These are phyloP conservation scores for Actinidia polygama DNA, from an alignment of 179 eudicot species.

Conservation along the genomic window DNA sequence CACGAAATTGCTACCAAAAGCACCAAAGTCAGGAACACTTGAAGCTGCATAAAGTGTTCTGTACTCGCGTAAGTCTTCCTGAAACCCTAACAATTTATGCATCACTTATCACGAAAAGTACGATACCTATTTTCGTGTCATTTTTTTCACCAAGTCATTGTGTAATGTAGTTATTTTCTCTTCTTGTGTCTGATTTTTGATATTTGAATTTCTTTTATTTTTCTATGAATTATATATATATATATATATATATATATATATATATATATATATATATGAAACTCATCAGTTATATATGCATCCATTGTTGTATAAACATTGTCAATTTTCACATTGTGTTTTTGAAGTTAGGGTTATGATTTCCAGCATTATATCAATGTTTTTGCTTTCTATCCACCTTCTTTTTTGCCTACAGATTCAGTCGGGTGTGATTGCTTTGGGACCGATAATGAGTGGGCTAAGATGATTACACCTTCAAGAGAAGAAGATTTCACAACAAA, in stretches of 20 bases:
- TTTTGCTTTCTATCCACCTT: neutral
- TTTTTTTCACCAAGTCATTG: too few species aligned
- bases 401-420: neutral
- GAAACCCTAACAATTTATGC: neutral
- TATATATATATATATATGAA: too few species aligned
- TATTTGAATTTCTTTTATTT: neutral
- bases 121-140: too few species aligned
- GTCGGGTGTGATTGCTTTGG: neutral
- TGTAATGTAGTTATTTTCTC: neutral
- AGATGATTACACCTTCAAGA: conserved; percentile 55
- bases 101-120: too few species aligned
- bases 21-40: neutral
- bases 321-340: too few species aligned
- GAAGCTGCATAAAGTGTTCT: neutral
- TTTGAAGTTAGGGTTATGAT: too few species aligned
- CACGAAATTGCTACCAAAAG: neutral
- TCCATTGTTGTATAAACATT: too few species aligned
- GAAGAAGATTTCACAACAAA: conserved; percentile 47
- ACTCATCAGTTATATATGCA: too few species aligned
- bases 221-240: neutral
- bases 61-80: neutral
- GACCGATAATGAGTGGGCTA: conserved; percentile 25
- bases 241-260: neutral
- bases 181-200: neutral
- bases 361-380: neutral